Percentiles rank a stretch among this genome's conserved stretches.
Evolutionary conservation across 495 filamentous ascomycete species (phyloP).

Genomic region (Parmelia sp.): DNA sequence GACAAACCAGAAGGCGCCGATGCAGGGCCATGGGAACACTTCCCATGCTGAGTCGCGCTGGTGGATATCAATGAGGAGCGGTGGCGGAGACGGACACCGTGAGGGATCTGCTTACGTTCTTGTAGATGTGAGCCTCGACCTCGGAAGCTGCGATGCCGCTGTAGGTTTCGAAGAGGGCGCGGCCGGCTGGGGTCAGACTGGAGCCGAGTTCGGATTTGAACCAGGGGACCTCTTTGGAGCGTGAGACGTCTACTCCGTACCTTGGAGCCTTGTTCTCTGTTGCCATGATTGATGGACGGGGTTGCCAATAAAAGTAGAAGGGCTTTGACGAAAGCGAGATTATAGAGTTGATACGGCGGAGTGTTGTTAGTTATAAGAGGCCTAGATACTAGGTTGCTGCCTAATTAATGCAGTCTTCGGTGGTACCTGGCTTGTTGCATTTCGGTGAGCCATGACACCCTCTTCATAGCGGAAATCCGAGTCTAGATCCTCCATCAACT

Average conservation of each 20-base stretch:
- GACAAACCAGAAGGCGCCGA: slow-evolving; percentile 36
- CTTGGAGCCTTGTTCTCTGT: no score
- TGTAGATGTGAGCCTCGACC: slow-evolving; percentile 14
- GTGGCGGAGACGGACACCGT: background rate
- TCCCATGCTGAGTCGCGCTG: slow-evolving; percentile 19
- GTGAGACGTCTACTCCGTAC: background rate
- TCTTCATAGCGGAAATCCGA: no score
- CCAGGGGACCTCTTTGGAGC: slow-evolving; percentile 12
- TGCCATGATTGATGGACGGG: no score
- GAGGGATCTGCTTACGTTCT: background rate
- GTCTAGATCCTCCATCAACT: no score
- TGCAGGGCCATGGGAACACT: slow-evolving; percentile 29
- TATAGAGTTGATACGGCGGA: no score
- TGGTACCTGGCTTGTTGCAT: no score
- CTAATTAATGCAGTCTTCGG: no score
- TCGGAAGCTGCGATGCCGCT: slow-evolving; percentile 18
- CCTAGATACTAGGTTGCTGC: no score
- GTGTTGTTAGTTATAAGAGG: no score
- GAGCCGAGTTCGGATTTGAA: slow-evolving; percentile 2
- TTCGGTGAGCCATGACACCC: no score
- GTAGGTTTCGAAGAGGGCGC: slow-evolving; percentile 20
- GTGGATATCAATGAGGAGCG: background rate
- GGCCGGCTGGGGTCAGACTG: slow-evolving; percentile 11
- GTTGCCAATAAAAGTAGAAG: no score
- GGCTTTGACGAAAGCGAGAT: no score